Evolutionary conservation across 495 filamentous ascomycete genomes (phyloP), one percentile per base, ranked within the genome.

Genomic region (Tuber brumale): DNA sequence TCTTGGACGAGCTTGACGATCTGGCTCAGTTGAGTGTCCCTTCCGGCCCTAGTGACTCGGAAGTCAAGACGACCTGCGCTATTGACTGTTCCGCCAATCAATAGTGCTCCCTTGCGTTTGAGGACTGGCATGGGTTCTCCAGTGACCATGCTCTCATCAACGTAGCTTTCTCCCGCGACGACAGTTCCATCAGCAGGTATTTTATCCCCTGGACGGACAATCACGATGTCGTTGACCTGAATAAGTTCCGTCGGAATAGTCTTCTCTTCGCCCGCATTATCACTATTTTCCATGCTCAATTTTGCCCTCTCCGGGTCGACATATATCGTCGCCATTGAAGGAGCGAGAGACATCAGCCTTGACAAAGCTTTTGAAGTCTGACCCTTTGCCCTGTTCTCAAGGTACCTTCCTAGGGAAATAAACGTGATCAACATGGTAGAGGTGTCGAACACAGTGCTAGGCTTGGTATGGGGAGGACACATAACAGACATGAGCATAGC

Each of bases 391-490:
- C 92, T 87, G 80, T 98, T 99, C 84, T 99, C 95, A 14, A 99
- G 84, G 86, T 92, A 98, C 46, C 95, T 90, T 39, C 95, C 94
- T 5, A 99, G 86, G 0, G 93, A 93, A 84, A 97, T 93, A 84
- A 98, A 98, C 0, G 93, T 97, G 82, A 99, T 97, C 37, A 99
- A 89, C 96, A 98, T 99, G 37, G 94, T 97, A 83, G 94, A 97
- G 0, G 95, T 99, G 79, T 99, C 95, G 78, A 98, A 99, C 5
- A 98, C 91, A 9, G 93, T 97, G 74, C 89, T 90, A 3, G 95
- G 95, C 35, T 91, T 88, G 12, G 86, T 87, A 80, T 97, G 94
- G 7, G 92, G 90, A 12, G 87, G 84, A 45, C 87, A 85, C 4
- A 92, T 70, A 37, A 98, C 81, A 10, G 93, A 93, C 45, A 97